These are phyloP conservation scores for Cyclospora cayetanensis DNA, from an alignment of 169 alveolate species.

Conservation along the genomic window DNA sequence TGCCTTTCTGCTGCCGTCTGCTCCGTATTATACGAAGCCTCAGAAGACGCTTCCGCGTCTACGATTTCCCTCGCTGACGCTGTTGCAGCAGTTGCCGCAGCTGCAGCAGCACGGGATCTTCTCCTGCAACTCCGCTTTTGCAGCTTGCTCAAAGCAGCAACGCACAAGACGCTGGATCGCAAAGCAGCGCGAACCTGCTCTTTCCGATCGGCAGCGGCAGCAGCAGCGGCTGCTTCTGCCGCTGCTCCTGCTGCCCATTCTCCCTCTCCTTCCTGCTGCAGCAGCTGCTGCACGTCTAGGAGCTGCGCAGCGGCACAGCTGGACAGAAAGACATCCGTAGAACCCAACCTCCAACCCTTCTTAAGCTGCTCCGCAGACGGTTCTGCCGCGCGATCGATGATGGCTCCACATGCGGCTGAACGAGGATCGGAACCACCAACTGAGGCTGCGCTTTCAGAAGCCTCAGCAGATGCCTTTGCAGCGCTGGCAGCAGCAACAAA, in stretches of 20 bases:
- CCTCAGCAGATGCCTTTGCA: neutral
- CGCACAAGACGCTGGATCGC: conserved; percentile 9
- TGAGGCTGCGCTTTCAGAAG: neutral
- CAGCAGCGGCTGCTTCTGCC: conserved; percentile 37
- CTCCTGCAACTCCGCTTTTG: conserved; percentile 31
- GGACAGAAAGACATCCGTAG: conserved; percentile 12
- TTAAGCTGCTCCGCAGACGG: neutral
- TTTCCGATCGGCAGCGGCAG: conserved; percentile 37
- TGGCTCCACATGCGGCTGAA: neutral
- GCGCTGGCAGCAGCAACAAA: conserved; percentile 39
- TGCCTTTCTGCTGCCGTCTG: neutral
- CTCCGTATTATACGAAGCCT: neutral
- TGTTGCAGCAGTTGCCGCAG: conserved; percentile 17
- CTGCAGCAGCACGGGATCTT: neutral
- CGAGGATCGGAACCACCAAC: neutral
- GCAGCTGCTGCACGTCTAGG: conserved; percentile 51
- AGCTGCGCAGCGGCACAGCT: conserved; percentile 26
- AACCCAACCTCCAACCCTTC: neutral
- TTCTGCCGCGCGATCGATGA: neutral
- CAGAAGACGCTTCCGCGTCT: neutral
- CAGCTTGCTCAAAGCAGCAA: conserved; percentile 20
- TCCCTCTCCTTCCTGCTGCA: conserved; percentile 55
- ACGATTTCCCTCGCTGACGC: neutral
- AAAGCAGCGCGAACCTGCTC: conserved; percentile 38
- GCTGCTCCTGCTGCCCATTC: conserved; percentile 31